Conservation (phyloP, 345 rosid species). For the Eucalyptus pauciflora region DNA sequence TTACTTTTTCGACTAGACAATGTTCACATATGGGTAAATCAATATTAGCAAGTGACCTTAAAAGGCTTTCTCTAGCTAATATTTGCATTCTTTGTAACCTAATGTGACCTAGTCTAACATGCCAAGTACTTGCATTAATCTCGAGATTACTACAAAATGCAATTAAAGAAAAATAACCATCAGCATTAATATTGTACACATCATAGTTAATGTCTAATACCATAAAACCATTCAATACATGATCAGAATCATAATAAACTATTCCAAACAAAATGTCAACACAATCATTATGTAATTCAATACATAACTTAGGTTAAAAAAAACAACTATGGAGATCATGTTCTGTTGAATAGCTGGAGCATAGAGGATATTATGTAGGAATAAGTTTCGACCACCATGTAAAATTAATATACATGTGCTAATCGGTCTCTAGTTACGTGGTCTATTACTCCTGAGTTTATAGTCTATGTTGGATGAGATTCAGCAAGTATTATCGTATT, state of each 20-base stretch:
- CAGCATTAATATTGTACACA: too few relatives aligned
- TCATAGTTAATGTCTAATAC: too few relatives aligned
- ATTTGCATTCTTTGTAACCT: rapidly evolving
- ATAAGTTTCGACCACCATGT: rapidly evolving
- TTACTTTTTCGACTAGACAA: rapidly evolving
- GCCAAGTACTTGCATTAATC: too few relatives aligned
- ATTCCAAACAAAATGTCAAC: too few relatives aligned
- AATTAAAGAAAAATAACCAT: too few relatives aligned
- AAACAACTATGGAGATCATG: rapidly evolving
- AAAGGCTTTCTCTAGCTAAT: rapidly evolving
- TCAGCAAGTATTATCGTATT: rapidly evolving
- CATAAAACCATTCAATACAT: too few relatives aligned
- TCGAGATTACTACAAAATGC: too few relatives aligned
- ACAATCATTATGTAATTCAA: rapidly evolving
- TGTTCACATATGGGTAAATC: too few relatives aligned
- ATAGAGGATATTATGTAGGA: rapidly evolving
- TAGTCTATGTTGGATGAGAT: rapidly evolving
- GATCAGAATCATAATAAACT: too few relatives aligned
- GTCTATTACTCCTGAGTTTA: rapidly evolving
- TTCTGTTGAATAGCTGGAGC: rapidly evolving
- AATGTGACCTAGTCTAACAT: rapidly evolving
- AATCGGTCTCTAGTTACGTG: rapidly evolving
- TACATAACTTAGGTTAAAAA: too few relatives aligned
- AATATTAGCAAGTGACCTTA: rapidly evolving
- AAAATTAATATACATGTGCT: too few relatives aligned